These are phyloP conservation scores for Epichloe uncinata DNA, from an alignment of 2,329 filamentous ascomycete species.

Conservation along the genomic window DNA sequence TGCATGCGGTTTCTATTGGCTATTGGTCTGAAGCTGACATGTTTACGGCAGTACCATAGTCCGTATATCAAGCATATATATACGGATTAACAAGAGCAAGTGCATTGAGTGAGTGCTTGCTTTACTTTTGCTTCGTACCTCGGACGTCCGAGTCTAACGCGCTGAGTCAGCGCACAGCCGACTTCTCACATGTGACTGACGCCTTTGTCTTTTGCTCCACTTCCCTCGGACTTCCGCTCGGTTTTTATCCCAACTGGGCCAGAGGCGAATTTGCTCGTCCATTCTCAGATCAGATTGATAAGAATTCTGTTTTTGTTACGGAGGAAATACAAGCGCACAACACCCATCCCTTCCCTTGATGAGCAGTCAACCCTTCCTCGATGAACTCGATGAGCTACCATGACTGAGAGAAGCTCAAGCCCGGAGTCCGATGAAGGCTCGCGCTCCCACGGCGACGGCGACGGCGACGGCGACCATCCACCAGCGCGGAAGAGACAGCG, in stretches of 20 bases:
- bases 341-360: slow-evolving; percentile 9
- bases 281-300: slow-evolving; percentile 28
- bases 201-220: not conserved
- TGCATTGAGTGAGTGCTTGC: too few relatives aligned
- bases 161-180: not conserved
- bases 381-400: not conserved
- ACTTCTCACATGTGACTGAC: not conserved
- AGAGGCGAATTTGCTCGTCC: slow-evolving; percentile 14
- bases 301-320: slow-evolving; percentile 14
- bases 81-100: too few relatives aligned
- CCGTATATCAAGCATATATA: too few relatives aligned
- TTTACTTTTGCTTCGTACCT: not conserved
- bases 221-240: slow-evolving; percentile 21
- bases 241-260: slow-evolving; percentile 9
- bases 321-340: slow-evolving; percentile 11
- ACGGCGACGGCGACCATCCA: slow-evolving; percentile 20
- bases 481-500: slow-evolving; percentile 44
- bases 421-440: slow-evolving; percentile 23
- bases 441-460: slow-evolving; percentile 12
- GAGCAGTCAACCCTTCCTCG: too few relatives aligned
- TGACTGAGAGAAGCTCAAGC: slow-evolving; percentile 24
- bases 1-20: too few relatives aligned
- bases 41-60: too few relatives aligned
- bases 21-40: too few relatives aligned
- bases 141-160: slow-evolving; percentile 1